phyloP scores from a whole-genome alignment of 176 grass and related monocot genomes.

The Triticum dicoccoides region DNA sequence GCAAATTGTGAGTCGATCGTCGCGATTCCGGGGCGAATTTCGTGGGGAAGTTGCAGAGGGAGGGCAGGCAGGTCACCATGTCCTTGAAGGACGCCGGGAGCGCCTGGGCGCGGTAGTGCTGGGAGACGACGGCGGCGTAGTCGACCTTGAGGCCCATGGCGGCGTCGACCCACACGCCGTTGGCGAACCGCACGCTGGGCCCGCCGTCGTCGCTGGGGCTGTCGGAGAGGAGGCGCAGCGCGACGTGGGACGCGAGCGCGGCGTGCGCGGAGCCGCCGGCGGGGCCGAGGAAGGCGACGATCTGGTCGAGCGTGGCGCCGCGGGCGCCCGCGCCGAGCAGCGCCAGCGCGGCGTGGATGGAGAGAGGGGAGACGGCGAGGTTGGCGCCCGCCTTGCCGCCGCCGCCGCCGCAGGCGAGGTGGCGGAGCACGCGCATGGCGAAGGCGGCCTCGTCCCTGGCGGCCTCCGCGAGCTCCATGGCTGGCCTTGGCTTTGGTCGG shows the following conservation, averaged over 20 bases:
- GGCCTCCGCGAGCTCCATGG: slow-evolving; percentile 18
- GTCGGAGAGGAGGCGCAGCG: slow-evolving; percentile 26
- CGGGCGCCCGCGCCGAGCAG: slow-evolving; percentile 39
- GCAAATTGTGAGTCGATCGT: neutral
- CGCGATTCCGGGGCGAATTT: neutral
- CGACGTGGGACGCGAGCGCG: slow-evolving; percentile 20
- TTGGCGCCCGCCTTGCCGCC: neutral
- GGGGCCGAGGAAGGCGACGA: slow-evolving; percentile 47
- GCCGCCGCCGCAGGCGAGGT: neutral
- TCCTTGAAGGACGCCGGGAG: slow-evolving; percentile 45
- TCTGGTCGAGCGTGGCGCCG: slow-evolving; percentile 38
- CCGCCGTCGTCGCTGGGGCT: slow-evolving; percentile 8
- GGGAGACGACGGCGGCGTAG: slow-evolving; percentile 43
- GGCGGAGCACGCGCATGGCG: slow-evolving; percentile 28
- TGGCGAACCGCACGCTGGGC: slow-evolving; percentile 56
- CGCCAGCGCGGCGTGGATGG: slow-evolving; percentile 40
- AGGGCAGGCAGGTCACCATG: neutral
- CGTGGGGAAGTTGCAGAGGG: neutral
- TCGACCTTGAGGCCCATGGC: slow-evolving; percentile 35
- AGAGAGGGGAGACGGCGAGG: slow-evolving; percentile 45
- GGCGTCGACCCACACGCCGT: slow-evolving; percentile 58
- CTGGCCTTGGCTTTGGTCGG: neutral
- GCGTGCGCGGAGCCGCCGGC: slow-evolving; percentile 27
- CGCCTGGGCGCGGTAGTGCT: slow-evolving; percentile 37
- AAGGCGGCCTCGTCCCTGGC: slow-evolving; percentile 33